These are phyloP conservation scores for Ophiostoma australiae DNA, from an alignment of 2,329 filamentous ascomycete genomes.

Conservation along the genomic window DNA sequence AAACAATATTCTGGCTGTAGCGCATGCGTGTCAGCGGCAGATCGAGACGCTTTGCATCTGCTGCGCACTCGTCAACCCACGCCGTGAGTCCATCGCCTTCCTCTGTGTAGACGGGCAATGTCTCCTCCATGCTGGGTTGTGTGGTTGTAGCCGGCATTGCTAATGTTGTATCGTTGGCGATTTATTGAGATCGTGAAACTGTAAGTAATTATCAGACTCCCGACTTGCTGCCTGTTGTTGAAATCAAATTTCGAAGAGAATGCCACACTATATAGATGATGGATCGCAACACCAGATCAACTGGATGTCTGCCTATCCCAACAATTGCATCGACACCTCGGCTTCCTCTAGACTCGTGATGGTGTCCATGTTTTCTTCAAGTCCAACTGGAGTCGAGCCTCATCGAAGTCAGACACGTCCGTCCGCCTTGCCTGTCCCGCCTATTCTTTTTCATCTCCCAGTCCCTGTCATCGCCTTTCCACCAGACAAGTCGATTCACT, in stretches of 20 bases:
- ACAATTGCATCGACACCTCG: neutral
- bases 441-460: neutral
- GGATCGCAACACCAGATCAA: neutral
- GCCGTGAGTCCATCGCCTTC: conserved; percentile 12
- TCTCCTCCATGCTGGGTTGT: neutral
- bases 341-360: neutral
- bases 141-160: neutral
- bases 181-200: too few species aligned
- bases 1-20: conserved; percentile 9
- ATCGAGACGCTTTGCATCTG: conserved; percentile 21
- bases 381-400: neutral
- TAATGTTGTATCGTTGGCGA: neutral
- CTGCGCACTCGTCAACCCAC: conserved; percentile 23
- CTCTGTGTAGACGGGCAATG: neutral
- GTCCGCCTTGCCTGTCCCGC: neutral
- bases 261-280: neutral
- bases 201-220: too few species aligned
- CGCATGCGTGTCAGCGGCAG: conserved; percentile 28
- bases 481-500: neutral
- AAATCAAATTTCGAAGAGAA: neutral
- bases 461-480: conserved; percentile 3
- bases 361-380: neutral
- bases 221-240: too few species aligned
- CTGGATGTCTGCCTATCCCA: neutral
- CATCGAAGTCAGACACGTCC: neutral